A percentile compares a stretch with the other conserved stretches of the same genome.
Conservation (phyloP, 345 rosid genomes). For the Carallia pectinifolia region DNA sequence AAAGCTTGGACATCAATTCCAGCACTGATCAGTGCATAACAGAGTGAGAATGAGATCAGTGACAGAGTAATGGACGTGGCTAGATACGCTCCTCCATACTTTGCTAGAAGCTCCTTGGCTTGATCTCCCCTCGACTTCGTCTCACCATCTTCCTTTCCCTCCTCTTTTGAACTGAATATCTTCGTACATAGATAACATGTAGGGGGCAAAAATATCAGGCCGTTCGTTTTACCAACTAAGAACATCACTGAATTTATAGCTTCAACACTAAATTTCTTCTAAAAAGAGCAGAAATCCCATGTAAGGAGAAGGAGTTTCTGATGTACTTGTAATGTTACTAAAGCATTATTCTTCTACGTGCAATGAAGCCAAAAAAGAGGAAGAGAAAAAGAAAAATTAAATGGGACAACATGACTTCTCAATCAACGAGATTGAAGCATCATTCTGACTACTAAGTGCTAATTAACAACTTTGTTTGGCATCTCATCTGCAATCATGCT, state of each 20-base stretch:
- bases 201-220: neutral
- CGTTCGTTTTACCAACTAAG: neutral
- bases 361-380: too few species aligned
- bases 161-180: slow-evolving; percentile 70
- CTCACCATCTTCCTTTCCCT: slow-evolving; percentile 35
- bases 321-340: too few species aligned
- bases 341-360: too few species aligned
- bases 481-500: too few species aligned
- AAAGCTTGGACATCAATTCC: slow-evolving; percentile 80
- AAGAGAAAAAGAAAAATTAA: too few species aligned
- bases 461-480: too few species aligned
- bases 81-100: slow-evolving; percentile 89
- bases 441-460: too few species aligned
- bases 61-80: slow-evolving; percentile 93
- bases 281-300: too few species aligned
- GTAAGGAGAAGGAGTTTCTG: too few species aligned
- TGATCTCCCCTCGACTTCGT: slow-evolving; percentile 70
- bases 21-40: slow-evolving; percentile 62
- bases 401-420: too few species aligned
- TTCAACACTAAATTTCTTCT: neutral
- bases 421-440: too few species aligned
- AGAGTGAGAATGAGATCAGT: slow-evolving; percentile 69
- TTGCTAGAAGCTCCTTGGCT: slow-evolving; percentile 62
- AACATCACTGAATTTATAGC: neutral
- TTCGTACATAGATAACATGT: slow-evolving; percentile 18